Percentiles rank a stretch among this genome's conserved stretches.
Conservation (phyloP, 2,329 filamentous ascomycete genomes). For the Penicillium psychrosexuale region DNA sequence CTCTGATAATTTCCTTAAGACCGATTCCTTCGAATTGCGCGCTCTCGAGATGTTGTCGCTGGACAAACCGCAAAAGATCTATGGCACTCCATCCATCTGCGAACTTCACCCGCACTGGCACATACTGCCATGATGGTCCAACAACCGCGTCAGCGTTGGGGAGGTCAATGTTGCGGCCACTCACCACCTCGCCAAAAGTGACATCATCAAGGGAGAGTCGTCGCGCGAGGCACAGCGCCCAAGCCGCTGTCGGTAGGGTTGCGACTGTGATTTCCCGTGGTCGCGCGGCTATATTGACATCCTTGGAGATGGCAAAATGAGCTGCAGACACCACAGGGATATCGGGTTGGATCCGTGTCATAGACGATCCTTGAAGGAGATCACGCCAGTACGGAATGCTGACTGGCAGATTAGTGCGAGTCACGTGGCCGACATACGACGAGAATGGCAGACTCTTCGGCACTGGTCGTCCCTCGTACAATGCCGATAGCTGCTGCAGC, state of each 20-base stretch:
- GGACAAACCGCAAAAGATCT: conserved; percentile 48
- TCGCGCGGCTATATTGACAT: conserved; percentile 42
- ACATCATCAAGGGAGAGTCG: conserved; percentile 50
- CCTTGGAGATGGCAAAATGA: conserved; percentile 10
- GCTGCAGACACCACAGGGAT: conserved; percentile 1
- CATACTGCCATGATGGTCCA: conserved; percentile 52
- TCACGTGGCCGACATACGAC: conserved; percentile 32
- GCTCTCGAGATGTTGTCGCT: conserved; percentile 51
- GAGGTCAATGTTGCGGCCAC: conserved; percentile 53
- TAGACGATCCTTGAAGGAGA: conserved; percentile 50
- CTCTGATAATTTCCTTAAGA: conserved; percentile 46
- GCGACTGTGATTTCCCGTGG: conserved; percentile 55
- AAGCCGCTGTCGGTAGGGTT: conserved; percentile 58
- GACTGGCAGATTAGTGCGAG: conserved; percentile 31
- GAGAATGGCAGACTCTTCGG: conserved; percentile 35
- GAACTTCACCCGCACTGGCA: conserved; percentile 58
- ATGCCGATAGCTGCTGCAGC: conserved; percentile 53
- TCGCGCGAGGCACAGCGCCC: conserved; percentile 56
- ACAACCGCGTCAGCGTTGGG: conserved; percentile 51
- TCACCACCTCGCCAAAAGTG: conserved; percentile 60
- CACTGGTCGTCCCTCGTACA: conserved; percentile 40
- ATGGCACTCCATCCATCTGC: conserved; percentile 43
- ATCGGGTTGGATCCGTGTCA: conserved; percentile 31
- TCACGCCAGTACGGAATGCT: conserved; percentile 49
- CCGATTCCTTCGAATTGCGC: conserved; percentile 50